Evolutionary conservation across 257 asterid species (phyloP).

Genomic region (Przewalskia tangutica): DNA sequence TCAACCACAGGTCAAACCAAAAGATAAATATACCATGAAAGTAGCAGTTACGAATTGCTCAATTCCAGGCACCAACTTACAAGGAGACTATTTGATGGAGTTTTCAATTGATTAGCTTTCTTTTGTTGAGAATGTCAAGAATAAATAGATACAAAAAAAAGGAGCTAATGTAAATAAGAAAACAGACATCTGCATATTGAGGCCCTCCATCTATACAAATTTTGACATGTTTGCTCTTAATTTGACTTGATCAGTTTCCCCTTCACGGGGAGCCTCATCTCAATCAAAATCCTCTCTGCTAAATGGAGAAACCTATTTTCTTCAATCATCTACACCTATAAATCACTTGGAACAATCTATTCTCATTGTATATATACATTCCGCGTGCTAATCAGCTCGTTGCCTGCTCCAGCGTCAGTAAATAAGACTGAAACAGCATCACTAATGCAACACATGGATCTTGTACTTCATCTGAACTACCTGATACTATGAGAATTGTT

Average conservation of each 20-base stretch:
- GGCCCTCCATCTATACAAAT: neutral
- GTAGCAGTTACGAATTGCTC: neutral
- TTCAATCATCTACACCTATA: neutral
- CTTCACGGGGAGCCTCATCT: neutral
- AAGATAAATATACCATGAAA: too few relatives aligned
- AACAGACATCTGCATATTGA: neutral
- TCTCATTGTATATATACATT: slow-evolving; percentile 4
- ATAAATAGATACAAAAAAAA: neutral
- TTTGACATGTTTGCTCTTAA: neutral
- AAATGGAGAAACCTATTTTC: neutral
- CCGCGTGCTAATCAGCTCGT: neutral
- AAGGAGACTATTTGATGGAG: neutral
- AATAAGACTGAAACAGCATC: neutral
- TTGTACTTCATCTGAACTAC: slow-evolving; percentile 7
- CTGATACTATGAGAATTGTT: slow-evolving; percentile 21
- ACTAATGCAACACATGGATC: neutral
- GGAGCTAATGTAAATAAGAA: neutral
- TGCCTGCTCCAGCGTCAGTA: slow-evolving; percentile 7
- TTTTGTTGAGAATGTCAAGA: neutral
- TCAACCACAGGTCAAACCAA: too few relatives aligned
- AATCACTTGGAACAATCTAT: slow-evolving; percentile 1
- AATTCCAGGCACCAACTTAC: neutral
- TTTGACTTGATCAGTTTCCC: neutral
- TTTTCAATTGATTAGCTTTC: neutral
- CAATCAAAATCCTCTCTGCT: neutral